Evolutionary conservation across 169 alveolate genomes (phyloP).

Genomic region (Eimeria tenella): DNA sequence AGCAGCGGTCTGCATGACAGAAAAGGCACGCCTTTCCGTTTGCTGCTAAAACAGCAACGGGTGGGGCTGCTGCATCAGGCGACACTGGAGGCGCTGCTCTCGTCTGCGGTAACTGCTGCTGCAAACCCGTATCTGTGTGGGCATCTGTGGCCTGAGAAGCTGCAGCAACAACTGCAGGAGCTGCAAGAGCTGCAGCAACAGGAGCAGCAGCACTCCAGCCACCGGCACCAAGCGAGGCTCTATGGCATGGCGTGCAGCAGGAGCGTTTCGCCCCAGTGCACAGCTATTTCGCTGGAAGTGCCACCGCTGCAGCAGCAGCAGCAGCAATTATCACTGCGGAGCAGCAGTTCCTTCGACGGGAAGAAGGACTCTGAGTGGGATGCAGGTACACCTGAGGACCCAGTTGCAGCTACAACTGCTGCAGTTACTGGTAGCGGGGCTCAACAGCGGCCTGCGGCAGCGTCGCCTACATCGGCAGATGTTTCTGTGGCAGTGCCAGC

Average conservation of each 20-base stretch:
- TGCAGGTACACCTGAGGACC: not conserved
- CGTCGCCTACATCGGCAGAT: slow-evolving; percentile 13
- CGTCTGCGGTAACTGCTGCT: slow-evolving; percentile 34
- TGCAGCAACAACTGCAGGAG: slow-evolving; percentile 36
- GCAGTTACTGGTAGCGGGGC: slow-evolving; percentile 15
- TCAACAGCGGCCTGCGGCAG: slow-evolving; percentile 37
- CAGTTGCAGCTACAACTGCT: slow-evolving; percentile 39
- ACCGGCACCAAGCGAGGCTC: not conserved
- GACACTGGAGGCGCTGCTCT: not conserved
- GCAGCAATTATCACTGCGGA: not conserved
- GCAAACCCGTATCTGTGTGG: slow-evolving; percentile 6
- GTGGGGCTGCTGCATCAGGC: slow-evolving; percentile 33
- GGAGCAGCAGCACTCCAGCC: slow-evolving; percentile 29
- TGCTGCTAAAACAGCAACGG: slow-evolving; percentile 52
- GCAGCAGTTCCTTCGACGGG: not conserved
- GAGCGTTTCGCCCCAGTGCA: not conserved
- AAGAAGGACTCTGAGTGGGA: slow-evolving; percentile 43
- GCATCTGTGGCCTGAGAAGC: not conserved
- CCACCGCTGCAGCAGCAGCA: slow-evolving; percentile 36
- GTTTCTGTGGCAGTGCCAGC: slow-evolving; percentile 6
- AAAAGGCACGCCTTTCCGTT: not conserved
- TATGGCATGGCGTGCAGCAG: not conserved
- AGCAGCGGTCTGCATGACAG: not conserved
- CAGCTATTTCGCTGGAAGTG: not conserved
- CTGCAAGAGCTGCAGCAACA: slow-evolving; percentile 38